Evolutionary conservation across 1,284 basidiomycete species (phyloP).

Genomic region (Schizophyllum commune): DNA sequence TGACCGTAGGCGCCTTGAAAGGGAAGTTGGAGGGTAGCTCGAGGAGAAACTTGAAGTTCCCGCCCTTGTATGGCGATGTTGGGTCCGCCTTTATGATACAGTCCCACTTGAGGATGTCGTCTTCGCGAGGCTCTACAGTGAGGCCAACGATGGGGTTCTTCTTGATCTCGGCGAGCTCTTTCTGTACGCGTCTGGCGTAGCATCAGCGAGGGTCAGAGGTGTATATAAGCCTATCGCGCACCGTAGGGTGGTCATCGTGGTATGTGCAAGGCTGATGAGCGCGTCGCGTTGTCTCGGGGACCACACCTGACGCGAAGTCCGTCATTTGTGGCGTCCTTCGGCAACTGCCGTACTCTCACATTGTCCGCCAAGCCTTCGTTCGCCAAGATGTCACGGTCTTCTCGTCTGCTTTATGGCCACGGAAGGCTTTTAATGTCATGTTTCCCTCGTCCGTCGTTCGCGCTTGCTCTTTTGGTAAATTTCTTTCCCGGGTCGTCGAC

Average conservation of each 20-base stretch:
- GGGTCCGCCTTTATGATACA: constrained; percentile 74
- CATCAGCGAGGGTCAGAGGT: background rate
- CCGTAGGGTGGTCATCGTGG: background rate
- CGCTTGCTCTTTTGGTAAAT: no score
- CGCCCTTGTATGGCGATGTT: constrained; percentile 79
- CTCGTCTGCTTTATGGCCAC: no score
- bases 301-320: no score
- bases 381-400: no score
- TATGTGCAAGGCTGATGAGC: no score
- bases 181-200: background rate
- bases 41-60: constrained; percentile 72
- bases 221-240: background rate
- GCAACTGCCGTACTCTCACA: no score
- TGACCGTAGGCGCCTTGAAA: constrained; percentile 83
- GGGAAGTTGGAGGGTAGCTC: constrained; percentile 74
- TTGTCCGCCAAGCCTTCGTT: no score
- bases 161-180: background rate
- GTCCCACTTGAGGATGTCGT: constrained; percentile 74
- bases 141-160: constrained; percentile 62
- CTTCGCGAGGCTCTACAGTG: constrained; percentile 56
- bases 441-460: no score
- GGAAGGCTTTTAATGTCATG: no score
- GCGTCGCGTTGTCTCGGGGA: background rate
- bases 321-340: no score
- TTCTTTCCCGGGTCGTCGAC: no score